Base-by-base conservation (phyloP, 2,329 filamentous ascomycete species). In the Trichoderma asperellum region DNA sequence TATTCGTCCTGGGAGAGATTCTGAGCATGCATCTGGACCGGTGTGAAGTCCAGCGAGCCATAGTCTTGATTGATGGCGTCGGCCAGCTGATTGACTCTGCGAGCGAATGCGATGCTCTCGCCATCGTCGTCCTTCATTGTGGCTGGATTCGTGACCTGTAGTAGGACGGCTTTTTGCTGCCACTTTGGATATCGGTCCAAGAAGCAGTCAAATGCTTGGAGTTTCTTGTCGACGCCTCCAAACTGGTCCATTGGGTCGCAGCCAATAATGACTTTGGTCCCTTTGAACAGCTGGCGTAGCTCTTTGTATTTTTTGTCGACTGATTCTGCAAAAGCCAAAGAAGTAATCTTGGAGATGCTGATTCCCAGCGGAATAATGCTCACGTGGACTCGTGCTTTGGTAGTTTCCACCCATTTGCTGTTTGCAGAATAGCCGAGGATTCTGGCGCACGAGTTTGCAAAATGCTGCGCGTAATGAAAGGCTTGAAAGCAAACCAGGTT, bases 401-500 rank as follows among this genome's bases (percentile, higher is more conserved):
- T 11, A 93, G 93, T 92, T 77, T 96, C 92, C 4, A 97, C 92
- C 7, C 93, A 93, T 5, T 89, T 88, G 2, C 88, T 88, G 68
- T 93, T 93, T 0, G 93, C 96, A 58, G 93, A 90, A 75, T 96
- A 96, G 18, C 92, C 92, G 11, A 97, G 85, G 53, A 97, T 91
- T 34, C 94, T 88, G 2, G 93, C 96, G 81, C 94, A 97, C 80
- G 93, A 97, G 72, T 93, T 97, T 34, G 93, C 89, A 79, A 98
- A 97, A 79, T 98, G 95, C 24, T 94, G 89, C 11, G 94, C 94
- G 79, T 97, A 97, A 78, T 93, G 96, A 82, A 93, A 95, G 6
- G 94, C 95, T 80, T 97, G 95, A 82, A 98, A 97, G 0, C 93
- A 94, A 72, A 98, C 88, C 83, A 97, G 89, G 79, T 97, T 97